Base-by-base conservation (phyloP, 768 basidiomycete genomes). In the Lentinula lateritia region DNA sequence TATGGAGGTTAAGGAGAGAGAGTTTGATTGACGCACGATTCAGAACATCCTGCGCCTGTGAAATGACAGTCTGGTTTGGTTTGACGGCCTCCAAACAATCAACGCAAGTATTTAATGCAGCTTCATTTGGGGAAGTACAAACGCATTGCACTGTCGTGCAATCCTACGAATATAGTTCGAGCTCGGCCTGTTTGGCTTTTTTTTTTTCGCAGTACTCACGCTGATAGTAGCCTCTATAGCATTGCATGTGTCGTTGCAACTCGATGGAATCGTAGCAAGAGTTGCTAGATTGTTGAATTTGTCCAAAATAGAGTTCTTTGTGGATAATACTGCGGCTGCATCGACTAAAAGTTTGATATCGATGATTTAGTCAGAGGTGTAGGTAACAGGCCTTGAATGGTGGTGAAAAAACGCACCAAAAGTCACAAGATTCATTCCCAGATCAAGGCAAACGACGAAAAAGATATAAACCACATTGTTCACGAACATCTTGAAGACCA, bases 71-170 rank as follows among this genome's bases (percentile, higher is more conserved):
- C 16, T 54, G 36, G 18, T 45, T 61, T 12, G 60, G 52, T 12
- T 55, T 53, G 1, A 61, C 60, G 20, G 60, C 52, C 18, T 38
- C 60, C n/a, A 55, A n/a, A 39, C 60, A 61, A 32, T 61, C 52
- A 18, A 55, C 52, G 36, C 60, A 61, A 20, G 41, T 36, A 2
- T 32, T 61, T 16, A 61, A 43, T 12, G 41, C 18, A 18, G 52
- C 39, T 16, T 18, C 52, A 32, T 43, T 38, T 15, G 52, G 16
- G n/a, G 60, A 53, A 15, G 60, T 43, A 42, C 60, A 61, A 28
- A 61, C 20, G 23, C 60, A 61, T 61, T 50, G 28, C 18, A 52
- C 23, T 2, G 60, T 61, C 16, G 28, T 12, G 35, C 60, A 61
- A 15, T 41, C 39, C 60, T 61, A 52, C 32, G 7, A 18, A 23